These are phyloP conservation scores for Kwoniella mangroviensis DNA, from an alignment of 768 basidiomycete species.

Conservation along the genomic window DNA sequence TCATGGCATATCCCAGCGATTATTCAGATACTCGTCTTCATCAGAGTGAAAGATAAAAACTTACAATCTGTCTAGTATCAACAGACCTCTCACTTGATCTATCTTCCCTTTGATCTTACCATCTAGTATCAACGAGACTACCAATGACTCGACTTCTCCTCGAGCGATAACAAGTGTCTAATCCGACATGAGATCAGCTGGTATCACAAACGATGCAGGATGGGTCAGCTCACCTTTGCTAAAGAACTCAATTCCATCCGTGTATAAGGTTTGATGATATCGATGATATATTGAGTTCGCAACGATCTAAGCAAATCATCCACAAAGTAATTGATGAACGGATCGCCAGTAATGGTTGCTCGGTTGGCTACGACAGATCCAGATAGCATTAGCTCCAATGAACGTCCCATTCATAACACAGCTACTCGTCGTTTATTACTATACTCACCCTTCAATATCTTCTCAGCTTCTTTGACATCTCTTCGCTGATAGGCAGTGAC, in stretches of 20 bases:
- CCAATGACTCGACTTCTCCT: conserved; percentile 88
- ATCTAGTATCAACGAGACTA: conserved; percentile 91
- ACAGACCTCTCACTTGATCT: conserved; percentile 91
- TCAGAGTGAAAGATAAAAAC: conserved; percentile 19
- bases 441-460: conserved; percentile 77
- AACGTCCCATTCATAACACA: not conserved
- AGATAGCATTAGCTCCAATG: not conserved
- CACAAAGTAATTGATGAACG: conserved; percentile 93
- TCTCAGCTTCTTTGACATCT: conserved; percentile 97
- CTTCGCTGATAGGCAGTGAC: conserved; percentile 95
- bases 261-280: conserved; percentile 97
- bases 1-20: not conserved
- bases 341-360: conserved; percentile 92
- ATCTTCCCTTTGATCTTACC: conserved; percentile 96
- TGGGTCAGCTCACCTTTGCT: conserved; percentile 70
- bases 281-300: conserved; percentile 94
- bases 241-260: conserved; percentile 90
- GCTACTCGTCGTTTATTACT: too few species aligned
- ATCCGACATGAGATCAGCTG: not conserved
- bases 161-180: conserved; percentile 95
- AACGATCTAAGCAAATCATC: conserved; percentile 92
- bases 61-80: conserved; percentile 82
- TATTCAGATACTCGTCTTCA: not conserved
- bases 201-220: not conserved
- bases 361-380: conserved; percentile 70